These are phyloP conservation scores for Dimargaris verticillata DNA, from an alignment of 192 early-diverging fungal species.

Conservation along the genomic window DNA sequence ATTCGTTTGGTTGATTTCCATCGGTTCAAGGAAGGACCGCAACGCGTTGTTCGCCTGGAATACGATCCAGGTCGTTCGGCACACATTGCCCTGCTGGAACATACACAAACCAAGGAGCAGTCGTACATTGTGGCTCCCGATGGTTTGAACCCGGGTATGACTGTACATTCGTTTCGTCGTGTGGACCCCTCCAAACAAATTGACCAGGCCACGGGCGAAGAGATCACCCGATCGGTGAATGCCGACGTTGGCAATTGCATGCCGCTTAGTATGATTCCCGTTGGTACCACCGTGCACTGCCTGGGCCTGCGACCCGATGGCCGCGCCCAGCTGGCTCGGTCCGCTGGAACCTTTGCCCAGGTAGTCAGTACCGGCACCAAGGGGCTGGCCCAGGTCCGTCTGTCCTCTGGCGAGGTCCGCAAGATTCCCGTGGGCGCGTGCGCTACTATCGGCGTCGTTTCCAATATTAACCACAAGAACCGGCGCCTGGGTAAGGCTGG, in stretches of 20 bases:
- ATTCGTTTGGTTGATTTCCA: constrained; percentile 77
- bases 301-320: constrained; percentile 65
- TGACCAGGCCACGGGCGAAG: constrained; percentile 13
- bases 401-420: constrained; percentile 76
- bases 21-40: constrained; percentile 52
- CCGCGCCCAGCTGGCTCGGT: constrained; percentile 56
- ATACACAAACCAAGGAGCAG: constrained; percentile 55
- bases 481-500: constrained; percentile 81
- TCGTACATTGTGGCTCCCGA: constrained; percentile 77
- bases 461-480: constrained; percentile 81
- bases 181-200: constrained; percentile 21
- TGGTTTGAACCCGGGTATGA: constrained; percentile 55
- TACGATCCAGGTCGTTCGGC: constrained; percentile 86
- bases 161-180: constrained; percentile 44
- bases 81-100: constrained; percentile 68
- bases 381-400: constrained; percentile 69
- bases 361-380: constrained; percentile 57
- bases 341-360: constrained; percentile 78
- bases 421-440: constrained; percentile 64
- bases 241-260: constrained; percentile 82
- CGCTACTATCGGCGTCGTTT: constrained; percentile 80
- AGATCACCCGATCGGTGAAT: constrained; percentile 23
- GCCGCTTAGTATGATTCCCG: constrained; percentile 75
- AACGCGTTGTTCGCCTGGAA: constrained; percentile 77
- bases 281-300: constrained; percentile 77